Base-by-base conservation (phyloP, 495 filamentous ascomycete species). In the Penicillium subrubescens region DNA sequence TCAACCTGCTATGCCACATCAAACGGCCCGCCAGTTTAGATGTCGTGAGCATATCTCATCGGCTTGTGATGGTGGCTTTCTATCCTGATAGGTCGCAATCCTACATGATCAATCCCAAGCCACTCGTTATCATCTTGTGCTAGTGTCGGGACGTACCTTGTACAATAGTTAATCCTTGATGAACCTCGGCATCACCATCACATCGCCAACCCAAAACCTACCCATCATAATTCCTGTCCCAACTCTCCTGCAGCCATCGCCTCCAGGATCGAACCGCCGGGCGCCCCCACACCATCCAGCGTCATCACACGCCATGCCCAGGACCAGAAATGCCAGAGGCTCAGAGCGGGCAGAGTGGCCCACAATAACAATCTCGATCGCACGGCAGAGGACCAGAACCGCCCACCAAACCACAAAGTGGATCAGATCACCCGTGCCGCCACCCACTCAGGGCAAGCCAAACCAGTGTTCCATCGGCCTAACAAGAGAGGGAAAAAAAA, bases 371-470 rank as follows among this genome's bases (percentile, higher is more conserved):
- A 55, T 55, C 52, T 19, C 29, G 52, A 55, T 55, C 52, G 31
- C 52, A 56, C 19, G 53, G 53, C 33, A 54, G 25, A 54, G 51
- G 17, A n/a, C 7, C 37, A 56, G 29, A 56, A 27, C 31, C 53
- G 29, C 53, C 53, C 53, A 23, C 53, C 31, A 56, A 56, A 56
- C n/a, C 31, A 21, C 8, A 35, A 25, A 10, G 53, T 56, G 53
- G 53, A 56, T 56, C 53, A 35, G 29, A 56, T 56, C 33, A 56
- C 31, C 53, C 53, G 44, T 3, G n/a, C 33, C 53, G 19, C 53
- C 53, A 35, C 27, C 53, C 53, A 37, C 31, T 37, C 53, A 37
- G 17, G 53, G 19, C 53, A 7, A 35, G 43, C 43, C 43, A 44
- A 21, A n/a, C 43, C 6, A 44, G 43, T 12, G 35, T 37, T 7